A percentile compares a stretch with the other conserved stretches of the same genome.
Evolutionary conservation across 139 green algal species (phyloP).

Genomic region (Monoraphidium neglectum): DNA sequence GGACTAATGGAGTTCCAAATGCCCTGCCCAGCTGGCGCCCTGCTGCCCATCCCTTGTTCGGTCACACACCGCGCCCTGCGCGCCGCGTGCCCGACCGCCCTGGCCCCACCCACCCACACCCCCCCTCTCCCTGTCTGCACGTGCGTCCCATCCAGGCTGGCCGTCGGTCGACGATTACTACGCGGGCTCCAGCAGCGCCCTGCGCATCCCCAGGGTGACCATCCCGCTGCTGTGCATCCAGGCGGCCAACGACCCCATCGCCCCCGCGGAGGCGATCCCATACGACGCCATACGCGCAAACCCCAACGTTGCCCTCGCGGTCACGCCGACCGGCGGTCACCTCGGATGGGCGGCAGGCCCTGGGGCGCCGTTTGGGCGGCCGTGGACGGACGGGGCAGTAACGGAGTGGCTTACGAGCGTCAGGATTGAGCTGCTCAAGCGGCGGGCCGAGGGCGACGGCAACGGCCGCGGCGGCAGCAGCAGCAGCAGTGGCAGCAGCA

Average conservation of each 20-base stretch:
- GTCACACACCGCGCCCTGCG: background rate
- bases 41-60: conserved; percentile 5
- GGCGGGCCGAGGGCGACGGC: too few relatives aligned
- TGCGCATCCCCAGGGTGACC: conserved; percentile 50
- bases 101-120: background rate
- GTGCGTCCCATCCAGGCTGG: conserved; percentile 53
- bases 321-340: conserved; percentile 77
- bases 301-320: conserved; percentile 15
- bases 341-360: conserved; percentile 74
- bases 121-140: background rate
- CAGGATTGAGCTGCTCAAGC: conserved; percentile 14
- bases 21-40: too few relatives aligned
- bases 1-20: too few relatives aligned
- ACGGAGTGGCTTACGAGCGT: conserved; percentile 65
- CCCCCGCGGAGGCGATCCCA: conserved; percentile 76
- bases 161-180: conserved; percentile 88
- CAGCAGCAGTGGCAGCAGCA: too few relatives aligned
- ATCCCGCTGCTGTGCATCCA: conserved; percentile 80
- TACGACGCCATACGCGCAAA: conserved; percentile 40
- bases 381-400: conserved; percentile 70
- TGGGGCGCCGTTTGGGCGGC: conserved; percentile 48
- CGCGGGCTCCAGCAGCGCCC: conserved; percentile 47
- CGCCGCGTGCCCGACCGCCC: background rate
- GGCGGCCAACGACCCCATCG: conserved; percentile 89
- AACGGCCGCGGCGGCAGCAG: too few relatives aligned